phyloP scores from a whole-genome alignment of 2,329 filamentous ascomycete genomes.

The Paecilomyces sp. region DNA sequence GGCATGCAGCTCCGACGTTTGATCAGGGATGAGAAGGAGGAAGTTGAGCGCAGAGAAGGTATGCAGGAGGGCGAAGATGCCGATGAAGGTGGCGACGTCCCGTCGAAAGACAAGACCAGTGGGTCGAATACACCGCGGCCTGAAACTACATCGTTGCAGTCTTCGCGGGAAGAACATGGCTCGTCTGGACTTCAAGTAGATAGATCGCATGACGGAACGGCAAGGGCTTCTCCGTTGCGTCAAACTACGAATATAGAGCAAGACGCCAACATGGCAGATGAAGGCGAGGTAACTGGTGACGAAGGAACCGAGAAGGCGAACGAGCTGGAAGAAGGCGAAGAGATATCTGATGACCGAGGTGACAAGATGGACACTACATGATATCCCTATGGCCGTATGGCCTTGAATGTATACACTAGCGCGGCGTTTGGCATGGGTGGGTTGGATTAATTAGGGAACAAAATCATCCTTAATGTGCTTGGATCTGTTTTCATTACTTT shows the following conservation, averaged over 20 bases:
- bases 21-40: slow-evolving; percentile 92
- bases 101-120: slow-evolving; percentile 42
- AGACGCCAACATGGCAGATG: slow-evolving; percentile 55
- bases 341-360: slow-evolving; percentile 41
- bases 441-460: neutral
- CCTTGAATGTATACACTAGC: slow-evolving; percentile 1
- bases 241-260: slow-evolving; percentile 34
- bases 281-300: slow-evolving; percentile 32
- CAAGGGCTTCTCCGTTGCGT: slow-evolving; percentile 31
- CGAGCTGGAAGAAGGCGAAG: slow-evolving; percentile 44
- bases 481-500: neutral
- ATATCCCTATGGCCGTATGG: slow-evolving; percentile 6
- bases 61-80: slow-evolving; percentile 60
- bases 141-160: slow-evolving; percentile 35
- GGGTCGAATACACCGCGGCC: slow-evolving; percentile 43
- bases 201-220: slow-evolving; percentile 18
- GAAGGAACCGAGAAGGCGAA: slow-evolving; percentile 28
- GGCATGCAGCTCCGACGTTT: slow-evolving; percentile 76
- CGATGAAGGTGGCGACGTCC: slow-evolving; percentile 45
- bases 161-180: slow-evolving; percentile 24
- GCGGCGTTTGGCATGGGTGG: slow-evolving; percentile 7
- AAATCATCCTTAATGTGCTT: neutral
- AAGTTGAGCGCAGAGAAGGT: slow-evolving; percentile 79
- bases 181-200: slow-evolving; percentile 23
- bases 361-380: slow-evolving; percentile 63